phyloP scores from a whole-genome alignment of 306 rosid species.

The Delonix regia region DNA sequence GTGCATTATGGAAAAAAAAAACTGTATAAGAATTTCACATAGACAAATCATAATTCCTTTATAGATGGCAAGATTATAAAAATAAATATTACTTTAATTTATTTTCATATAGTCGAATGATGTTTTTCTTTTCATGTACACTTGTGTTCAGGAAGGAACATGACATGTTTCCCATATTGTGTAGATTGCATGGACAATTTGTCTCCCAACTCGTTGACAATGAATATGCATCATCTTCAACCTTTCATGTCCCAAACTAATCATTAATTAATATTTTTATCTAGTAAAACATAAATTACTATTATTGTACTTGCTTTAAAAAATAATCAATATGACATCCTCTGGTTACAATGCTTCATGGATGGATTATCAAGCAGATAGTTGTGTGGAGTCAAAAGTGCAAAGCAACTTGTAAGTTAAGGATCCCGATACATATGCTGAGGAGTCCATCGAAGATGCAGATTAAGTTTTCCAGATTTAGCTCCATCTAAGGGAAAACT shows the following conservation, averaged over 20 bases:
- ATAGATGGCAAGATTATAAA: too few species aligned
- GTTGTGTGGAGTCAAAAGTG: neutral
- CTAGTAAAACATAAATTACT: neutral
- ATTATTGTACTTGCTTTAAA: neutral
- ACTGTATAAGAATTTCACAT: too few species aligned
- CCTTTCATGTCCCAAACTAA: neutral
- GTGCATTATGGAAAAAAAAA: too few species aligned
- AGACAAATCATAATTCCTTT: too few species aligned
- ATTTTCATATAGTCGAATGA: too few species aligned
- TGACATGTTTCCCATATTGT: too few species aligned
- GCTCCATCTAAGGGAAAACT: conserved; percentile 50
- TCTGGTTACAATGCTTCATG: neutral
- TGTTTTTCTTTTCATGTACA: too few species aligned
- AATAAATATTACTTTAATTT: too few species aligned
- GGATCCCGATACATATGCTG: conserved; percentile 47
- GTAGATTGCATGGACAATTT: neutral
- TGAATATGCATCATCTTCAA: neutral
- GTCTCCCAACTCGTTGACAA: neutral
- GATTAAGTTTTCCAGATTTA: conserved; percentile 56
- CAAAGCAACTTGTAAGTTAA: neutral
- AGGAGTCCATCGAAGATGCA: conserved; percentile 57
- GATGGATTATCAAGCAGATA: neutral
- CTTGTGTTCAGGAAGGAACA: too few species aligned
- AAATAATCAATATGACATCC: neutral
- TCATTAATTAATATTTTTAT: neutral